A percentile compares a stretch with the other conserved stretches of the same genome.
These are phyloP conservation scores for Chaetomium tenue DNA, from an alignment of 495 filamentous ascomycete species.

Conservation along the genomic window DNA sequence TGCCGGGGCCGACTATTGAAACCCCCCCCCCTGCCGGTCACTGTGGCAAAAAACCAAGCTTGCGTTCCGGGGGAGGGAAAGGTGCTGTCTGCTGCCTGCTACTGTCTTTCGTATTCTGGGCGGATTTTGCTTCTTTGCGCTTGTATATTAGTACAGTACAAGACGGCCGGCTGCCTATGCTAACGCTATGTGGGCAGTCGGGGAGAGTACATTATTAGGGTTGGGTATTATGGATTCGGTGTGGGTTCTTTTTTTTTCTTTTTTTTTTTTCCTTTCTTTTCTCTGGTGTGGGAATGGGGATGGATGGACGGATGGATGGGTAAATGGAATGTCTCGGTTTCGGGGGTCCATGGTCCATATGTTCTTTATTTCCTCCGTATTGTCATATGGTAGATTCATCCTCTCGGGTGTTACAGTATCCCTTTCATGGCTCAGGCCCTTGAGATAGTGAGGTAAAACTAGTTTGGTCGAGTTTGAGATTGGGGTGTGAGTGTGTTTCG, in stretches of 20 bases:
- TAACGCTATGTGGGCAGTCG: background rate
- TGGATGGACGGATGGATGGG: background rate
- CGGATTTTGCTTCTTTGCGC: conserved; percentile 2
- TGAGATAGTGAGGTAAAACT: background rate
- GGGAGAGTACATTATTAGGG: conserved; percentile 10
- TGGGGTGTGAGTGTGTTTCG: background rate
- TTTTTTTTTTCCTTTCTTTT: too few relatives aligned
- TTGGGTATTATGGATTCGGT: too few relatives aligned
- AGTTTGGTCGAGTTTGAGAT: background rate
- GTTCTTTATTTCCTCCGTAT: background rate
- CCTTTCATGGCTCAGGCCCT: background rate
- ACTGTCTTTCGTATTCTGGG: background rate
- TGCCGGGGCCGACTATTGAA: conserved; percentile 50
- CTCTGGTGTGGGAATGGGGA: background rate
- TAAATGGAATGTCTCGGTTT: background rate
- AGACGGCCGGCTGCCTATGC: background rate
- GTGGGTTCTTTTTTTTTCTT: too few relatives aligned
- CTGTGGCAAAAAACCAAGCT: background rate
- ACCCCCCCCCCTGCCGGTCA: background rate
- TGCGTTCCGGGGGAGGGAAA: background rate
- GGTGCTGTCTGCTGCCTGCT: too few relatives aligned
- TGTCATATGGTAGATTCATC: background rate
- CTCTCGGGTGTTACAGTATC: background rate
- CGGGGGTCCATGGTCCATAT: background rate
- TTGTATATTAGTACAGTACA: conserved; percentile 21